A percentile compares a stretch with the other conserved stretches of the same genome.
Conservation (phyloP, 257 asterid genomes). For the Anisodus tanguticus region DNA sequence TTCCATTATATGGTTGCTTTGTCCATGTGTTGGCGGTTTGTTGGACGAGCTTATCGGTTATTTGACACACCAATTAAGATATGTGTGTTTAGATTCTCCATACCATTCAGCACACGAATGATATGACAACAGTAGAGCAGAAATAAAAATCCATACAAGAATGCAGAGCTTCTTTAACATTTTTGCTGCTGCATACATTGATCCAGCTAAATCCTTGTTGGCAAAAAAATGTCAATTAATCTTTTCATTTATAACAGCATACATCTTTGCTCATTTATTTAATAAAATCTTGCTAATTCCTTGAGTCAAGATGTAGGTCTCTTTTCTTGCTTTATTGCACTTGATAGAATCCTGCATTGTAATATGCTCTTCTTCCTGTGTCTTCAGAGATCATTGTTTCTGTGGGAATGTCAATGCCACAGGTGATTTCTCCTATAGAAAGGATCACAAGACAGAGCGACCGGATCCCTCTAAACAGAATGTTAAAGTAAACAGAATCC, state of each 20-base stretch:
- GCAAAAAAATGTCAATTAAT: not conserved
- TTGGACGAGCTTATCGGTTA: not conserved
- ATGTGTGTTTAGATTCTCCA: not conserved
- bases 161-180: not conserved
- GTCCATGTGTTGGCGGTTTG: not conserved
- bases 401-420: conserved; percentile 95
- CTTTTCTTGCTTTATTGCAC: not conserved
- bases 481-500: conserved; percentile 39
- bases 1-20: not conserved
- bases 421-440: conserved; percentile 65
- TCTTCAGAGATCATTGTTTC: conserved; percentile 82
- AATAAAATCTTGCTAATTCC: not conserved
- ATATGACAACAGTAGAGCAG: not conserved
- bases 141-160: not conserved
- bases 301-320: not conserved
- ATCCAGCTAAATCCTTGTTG: conserved; percentile 11
- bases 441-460: conserved; percentile 43
- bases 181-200: not conserved
- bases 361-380: conserved; percentile 32
- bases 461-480: conserved; percentile 53
- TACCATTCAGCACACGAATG: not conserved
- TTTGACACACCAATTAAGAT: not conserved
- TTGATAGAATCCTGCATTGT: conserved; percentile 23
- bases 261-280: not conserved
- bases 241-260: not conserved